Evolutionary conservation across 768 basidiomycete genomes (phyloP).

Genomic region (Agrocybe pediades): DNA sequence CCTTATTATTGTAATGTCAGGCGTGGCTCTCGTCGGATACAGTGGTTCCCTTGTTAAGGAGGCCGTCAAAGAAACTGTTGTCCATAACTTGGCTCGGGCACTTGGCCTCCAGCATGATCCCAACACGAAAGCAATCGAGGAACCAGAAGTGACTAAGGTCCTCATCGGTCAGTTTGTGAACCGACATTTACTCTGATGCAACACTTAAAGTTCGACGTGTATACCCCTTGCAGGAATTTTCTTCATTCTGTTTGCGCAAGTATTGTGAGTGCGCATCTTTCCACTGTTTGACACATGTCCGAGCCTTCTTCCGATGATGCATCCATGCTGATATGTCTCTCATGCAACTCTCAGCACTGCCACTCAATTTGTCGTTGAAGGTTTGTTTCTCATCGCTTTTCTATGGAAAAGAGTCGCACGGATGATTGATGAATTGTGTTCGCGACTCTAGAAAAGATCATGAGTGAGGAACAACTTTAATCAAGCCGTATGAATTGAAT

Average conservation of each 20-base stretch:
- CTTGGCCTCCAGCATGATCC: slow-evolving; percentile 31
- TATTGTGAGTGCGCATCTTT: slow-evolving; percentile 66
- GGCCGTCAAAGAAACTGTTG: slow-evolving; percentile 49
- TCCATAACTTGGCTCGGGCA: slow-evolving; percentile 29
- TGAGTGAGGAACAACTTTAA: slow-evolving; percentile 46
- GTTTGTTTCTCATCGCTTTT: slow-evolving; percentile 25
- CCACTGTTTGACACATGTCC: slow-evolving; percentile 15
- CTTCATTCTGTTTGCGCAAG: slow-evolving; percentile 90
- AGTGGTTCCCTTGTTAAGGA: slow-evolving; percentile 89
- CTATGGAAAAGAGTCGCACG: slow-evolving; percentile 7
- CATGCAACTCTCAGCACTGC: slow-evolving; percentile 62
- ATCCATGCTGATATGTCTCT: slow-evolving; percentile 12
- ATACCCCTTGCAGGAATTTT: slow-evolving; percentile 64
- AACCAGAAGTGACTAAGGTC: slow-evolving; percentile 67
- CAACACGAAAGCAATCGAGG: slow-evolving; percentile 48
- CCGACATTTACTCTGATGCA: slow-evolving; percentile 8
- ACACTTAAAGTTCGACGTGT: slow-evolving; percentile 15
- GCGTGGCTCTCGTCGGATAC: slow-evolving; percentile 83
- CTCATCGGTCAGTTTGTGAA: slow-evolving; percentile 60
- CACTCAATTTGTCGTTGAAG: slow-evolving; percentile 90
- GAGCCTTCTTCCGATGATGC: slow-evolving; percentile 20
- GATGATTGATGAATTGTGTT: slow-evolving; percentile 1
- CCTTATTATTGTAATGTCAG: slow-evolving; percentile 84
- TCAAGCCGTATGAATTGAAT: background rate
- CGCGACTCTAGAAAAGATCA: slow-evolving; percentile 73